Conservation (phyloP, 2,329 filamentous ascomycete species). For the Cladophialophora carrionii region DNA sequence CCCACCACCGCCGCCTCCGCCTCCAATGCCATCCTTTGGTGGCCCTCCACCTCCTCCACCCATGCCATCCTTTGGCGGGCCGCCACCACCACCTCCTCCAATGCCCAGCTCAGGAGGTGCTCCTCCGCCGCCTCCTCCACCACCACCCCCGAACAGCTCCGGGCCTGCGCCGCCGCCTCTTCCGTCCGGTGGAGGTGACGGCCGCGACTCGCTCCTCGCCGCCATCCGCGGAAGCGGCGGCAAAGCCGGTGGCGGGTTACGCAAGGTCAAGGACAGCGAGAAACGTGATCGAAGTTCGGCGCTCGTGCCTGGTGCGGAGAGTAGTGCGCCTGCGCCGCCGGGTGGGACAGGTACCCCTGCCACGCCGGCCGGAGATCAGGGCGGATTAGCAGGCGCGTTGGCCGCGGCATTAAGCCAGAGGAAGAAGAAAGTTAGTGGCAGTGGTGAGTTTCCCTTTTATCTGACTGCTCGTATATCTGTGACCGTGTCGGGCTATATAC, state of each 20-base stretch:
- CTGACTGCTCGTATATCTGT: background rate
- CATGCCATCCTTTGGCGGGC: conserved; percentile 48
- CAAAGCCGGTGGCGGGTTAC: conserved; percentile 57
- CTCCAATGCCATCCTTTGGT: conserved; percentile 41
- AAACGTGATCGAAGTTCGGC: conserved; percentile 54
- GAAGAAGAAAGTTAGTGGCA: conserved; percentile 92
- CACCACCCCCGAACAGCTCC: conserved; percentile 35
- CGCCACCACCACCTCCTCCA: conserved; percentile 45
- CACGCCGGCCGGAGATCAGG: conserved; percentile 42
- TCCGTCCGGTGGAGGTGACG: conserved; percentile 48
- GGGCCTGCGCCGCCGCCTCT: conserved; percentile 51
- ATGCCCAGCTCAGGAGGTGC: conserved; percentile 51
- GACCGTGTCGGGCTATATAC: conserved; percentile 25
- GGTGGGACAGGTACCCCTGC: conserved; percentile 56
- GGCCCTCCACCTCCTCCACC: conserved; percentile 50
- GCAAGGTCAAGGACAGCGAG: conserved; percentile 52
- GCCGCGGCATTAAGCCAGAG: conserved; percentile 76
- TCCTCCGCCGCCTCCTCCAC: conserved; percentile 35
- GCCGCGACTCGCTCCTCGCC: conserved; percentile 51
- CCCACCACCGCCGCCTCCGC: conserved; percentile 49
- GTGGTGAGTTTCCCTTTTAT: conserved; percentile 68
- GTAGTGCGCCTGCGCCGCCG: conserved; percentile 59
- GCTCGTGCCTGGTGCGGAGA: conserved; percentile 53
- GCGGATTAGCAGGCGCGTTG: conserved; percentile 79
- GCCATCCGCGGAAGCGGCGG: conserved; percentile 60